Conservation (phyloP, 2,329 filamentous ascomycete species). For the Apiospora phragmitis region DNA sequence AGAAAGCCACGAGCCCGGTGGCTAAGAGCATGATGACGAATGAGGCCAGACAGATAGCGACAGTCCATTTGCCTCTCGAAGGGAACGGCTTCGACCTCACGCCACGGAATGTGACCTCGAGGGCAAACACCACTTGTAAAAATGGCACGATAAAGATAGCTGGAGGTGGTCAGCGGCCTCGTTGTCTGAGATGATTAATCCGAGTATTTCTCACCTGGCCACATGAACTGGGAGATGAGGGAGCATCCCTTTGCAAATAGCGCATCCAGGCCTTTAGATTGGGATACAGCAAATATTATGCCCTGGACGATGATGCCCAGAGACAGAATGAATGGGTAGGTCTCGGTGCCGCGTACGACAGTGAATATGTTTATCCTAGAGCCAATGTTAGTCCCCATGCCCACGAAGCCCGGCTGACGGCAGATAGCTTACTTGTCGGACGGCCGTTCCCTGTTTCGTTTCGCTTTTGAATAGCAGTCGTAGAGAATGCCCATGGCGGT, state of each 20-base stretch:
- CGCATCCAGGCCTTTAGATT: constrained; percentile 54
- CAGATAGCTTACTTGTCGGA: constrained; percentile 44
- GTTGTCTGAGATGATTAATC: not conserved
- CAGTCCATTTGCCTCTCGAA: constrained; percentile 59
- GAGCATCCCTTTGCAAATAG: constrained; percentile 55
- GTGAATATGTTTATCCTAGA: constrained; percentile 34
- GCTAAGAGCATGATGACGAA: constrained; percentile 52
- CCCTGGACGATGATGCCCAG: constrained; percentile 59
- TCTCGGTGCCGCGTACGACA: constrained; percentile 48
- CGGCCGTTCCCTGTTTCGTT: constrained; percentile 37
- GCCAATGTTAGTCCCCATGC: constrained; percentile 27
- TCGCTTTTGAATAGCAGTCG: constrained; percentile 51
- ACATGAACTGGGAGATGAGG: constrained; percentile 56
- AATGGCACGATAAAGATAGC: constrained; percentile 68
- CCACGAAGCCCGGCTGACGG: constrained; percentile 23
- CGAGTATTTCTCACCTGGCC: constrained; percentile 50
- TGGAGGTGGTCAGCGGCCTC: constrained; percentile 35
- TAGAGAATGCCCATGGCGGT: constrained; percentile 58
- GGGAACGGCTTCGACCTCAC: constrained; percentile 57
- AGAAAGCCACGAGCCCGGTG: constrained; percentile 60
- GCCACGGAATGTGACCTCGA: constrained; percentile 60
- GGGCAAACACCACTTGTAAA: constrained; percentile 64
- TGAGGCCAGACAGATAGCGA: constrained; percentile 55
- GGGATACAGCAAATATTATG: constrained; percentile 56
- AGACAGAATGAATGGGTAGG: constrained; percentile 58